Evolutionary conservation across 2,329 filamentous ascomycete genomes (phyloP).

Genomic region (Penicillium janthinellum): DNA sequence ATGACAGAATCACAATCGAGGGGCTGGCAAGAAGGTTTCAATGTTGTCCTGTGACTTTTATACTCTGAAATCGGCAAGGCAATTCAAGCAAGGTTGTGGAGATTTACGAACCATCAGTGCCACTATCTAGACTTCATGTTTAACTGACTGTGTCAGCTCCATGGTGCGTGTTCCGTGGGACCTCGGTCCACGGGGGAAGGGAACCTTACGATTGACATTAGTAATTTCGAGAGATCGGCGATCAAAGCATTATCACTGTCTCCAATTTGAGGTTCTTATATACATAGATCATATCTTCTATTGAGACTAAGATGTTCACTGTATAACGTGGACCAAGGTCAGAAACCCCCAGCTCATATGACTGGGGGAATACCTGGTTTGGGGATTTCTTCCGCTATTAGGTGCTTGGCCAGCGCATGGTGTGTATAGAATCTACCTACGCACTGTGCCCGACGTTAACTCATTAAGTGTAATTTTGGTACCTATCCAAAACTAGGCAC

Average conservation of each 20-base stretch:
- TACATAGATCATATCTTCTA: neutral
- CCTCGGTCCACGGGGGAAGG: constrained; percentile 14
- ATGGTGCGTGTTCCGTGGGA: neutral
- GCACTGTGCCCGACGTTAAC: too few species aligned
- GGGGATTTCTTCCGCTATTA: too few species aligned
- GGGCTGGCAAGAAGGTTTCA: neutral
- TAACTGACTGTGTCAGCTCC: neutral
- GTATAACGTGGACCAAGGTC: neutral
- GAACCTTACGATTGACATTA: constrained; percentile 1
- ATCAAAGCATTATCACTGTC: constrained; percentile 2
- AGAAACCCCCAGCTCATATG: neutral
- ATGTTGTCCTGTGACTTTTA: neutral
- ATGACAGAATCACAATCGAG: neutral
- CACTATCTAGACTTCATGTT: neutral
- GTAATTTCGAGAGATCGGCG: constrained; percentile 1
- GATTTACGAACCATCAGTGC: neutral
- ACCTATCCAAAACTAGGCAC: too few species aligned
- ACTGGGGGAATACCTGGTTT: neutral
- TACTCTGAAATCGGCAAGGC: neutral
- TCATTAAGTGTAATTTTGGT: too few species aligned
- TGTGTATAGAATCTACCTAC: too few species aligned
- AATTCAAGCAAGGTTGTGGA: neutral
- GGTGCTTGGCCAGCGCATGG: too few species aligned
- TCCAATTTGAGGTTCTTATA: constrained; percentile 9
- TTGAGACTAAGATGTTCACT: neutral